A percentile compares a stretch with the other conserved stretches of the same genome.
Conservation (phyloP, 192 early-diverging fungal genomes). For the Coemansia javaensis region DNA sequence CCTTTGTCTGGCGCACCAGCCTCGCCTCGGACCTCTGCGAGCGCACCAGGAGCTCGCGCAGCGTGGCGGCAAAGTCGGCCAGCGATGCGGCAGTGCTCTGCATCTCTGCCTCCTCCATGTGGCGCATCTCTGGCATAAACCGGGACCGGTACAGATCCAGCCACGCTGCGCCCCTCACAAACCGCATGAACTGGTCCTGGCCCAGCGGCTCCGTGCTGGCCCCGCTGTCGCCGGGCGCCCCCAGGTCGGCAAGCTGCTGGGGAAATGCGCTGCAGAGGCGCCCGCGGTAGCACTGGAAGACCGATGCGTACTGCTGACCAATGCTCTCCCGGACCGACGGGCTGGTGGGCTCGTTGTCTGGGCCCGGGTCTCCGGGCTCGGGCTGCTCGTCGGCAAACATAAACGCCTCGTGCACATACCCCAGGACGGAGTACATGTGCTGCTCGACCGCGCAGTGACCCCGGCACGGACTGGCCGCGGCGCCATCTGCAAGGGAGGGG, state of each 20-base stretch:
- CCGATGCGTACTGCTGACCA: conserved; percentile 20
- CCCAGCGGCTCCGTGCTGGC: not conserved
- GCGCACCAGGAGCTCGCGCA: conserved; percentile 16
- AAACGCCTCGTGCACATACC: conserved; percentile 39
- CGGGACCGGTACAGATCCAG: conserved; percentile 24
- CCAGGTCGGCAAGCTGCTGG: not conserved
- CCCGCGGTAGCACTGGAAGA: conserved; percentile 20
- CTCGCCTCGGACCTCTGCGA: conserved; percentile 10
- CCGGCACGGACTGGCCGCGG: not conserved
- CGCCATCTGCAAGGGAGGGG: conserved; percentile 2
- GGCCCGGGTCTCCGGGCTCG: not conserved
- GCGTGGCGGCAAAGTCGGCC: conserved; percentile 13
- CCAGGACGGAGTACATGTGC: conserved; percentile 15
- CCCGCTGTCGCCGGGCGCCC: not conserved
- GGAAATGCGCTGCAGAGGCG: not conserved
- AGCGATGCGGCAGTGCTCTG: conserved; percentile 10
- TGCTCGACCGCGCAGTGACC: conserved; percentile 12
- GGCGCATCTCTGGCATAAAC: conserved; percentile 42
- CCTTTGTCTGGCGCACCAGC: conserved; percentile 18
- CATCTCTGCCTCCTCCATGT: conserved; percentile 33
- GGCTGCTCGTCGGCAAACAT: conserved; percentile 37
- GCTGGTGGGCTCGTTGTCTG: no score
- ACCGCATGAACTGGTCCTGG: conserved; percentile 7
- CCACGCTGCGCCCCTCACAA: conserved; percentile 20
- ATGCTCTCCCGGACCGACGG: conserved; percentile 6